Evolutionary conservation across 306 rosid genomes (phyloP).

Genomic region (Dicorynia guianensis): DNA sequence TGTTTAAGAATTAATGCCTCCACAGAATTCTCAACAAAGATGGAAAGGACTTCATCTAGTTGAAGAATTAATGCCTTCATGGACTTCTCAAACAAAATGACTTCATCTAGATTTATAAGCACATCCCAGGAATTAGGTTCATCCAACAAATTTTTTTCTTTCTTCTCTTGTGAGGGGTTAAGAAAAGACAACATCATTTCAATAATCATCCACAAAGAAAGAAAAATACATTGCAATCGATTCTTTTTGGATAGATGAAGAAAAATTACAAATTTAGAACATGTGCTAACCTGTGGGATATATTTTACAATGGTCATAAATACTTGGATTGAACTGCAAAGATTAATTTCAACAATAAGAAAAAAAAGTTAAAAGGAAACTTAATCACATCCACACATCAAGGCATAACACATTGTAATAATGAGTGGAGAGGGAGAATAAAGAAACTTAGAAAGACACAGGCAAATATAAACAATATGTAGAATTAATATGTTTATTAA

Average conservation of each 20-base stretch:
- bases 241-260: background rate
- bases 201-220: constrained; percentile 2
- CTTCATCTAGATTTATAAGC: constrained; percentile 18
- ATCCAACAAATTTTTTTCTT: background rate
- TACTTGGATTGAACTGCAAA: constrained; percentile 91
- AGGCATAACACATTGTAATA: background rate
- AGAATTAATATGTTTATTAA: background rate
- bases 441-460: background rate
- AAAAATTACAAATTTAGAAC: background rate
- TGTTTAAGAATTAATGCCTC: too few relatives aligned
- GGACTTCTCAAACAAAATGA: constrained; percentile 10
- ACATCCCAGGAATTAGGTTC: constrained; percentile 11
- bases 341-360: constrained; percentile 1
- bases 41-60: background rate
- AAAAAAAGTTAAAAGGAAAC: constrained; percentile 43
- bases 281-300: constrained; percentile 85
- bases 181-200: background rate
- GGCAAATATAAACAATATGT: too few relatives aligned
- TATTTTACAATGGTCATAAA: constrained; percentile 82
- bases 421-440: background rate
- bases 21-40: too few relatives aligned
- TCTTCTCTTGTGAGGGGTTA: too few relatives aligned
- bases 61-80: background rate
- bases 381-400: constrained; percentile 25
- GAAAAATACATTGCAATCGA: background rate